Conservation (phyloP, 352 stramenopile species). For the Pythium phragmiticola region DNA sequence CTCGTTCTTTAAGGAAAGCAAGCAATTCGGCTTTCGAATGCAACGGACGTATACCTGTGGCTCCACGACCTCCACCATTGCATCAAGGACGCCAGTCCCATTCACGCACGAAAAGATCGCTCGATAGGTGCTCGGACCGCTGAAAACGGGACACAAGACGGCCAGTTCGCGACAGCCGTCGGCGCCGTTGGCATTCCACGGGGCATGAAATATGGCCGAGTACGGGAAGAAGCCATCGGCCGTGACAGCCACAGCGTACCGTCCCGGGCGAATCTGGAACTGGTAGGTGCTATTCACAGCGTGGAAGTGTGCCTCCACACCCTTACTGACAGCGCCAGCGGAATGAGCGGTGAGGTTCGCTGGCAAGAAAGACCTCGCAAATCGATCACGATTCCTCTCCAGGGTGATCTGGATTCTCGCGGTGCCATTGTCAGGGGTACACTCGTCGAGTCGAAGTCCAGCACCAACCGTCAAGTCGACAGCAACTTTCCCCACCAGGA, state of each 20-base stretch:
- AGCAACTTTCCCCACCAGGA: constrained; percentile 53
- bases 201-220: constrained; percentile 29
- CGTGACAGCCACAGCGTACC: constrained; percentile 36
- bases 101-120: constrained; percentile 55
- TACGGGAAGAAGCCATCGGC: constrained; percentile 29
- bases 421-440: neutral
- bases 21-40: too few relatives aligned
- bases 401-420: neutral
- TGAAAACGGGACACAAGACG: constrained; percentile 40
- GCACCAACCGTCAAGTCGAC: constrained; percentile 27
- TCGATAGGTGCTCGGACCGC: constrained; percentile 27
- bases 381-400: neutral
- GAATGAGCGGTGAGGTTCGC: neutral
- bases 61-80: constrained; percentile 46
- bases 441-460: neutral
- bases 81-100: constrained; percentile 33
- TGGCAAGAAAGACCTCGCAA: too few relatives aligned
- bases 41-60: constrained; percentile 26
- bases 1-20: neutral
- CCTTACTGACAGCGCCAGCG: neutral
- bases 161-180: constrained; percentile 26
- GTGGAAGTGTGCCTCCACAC: constrained; percentile 9
- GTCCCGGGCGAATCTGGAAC: constrained; percentile 48
- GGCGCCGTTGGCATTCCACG: constrained; percentile 29
- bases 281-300: constrained; percentile 23